Evolutionary conservation across 495 filamentous ascomycete genomes (phyloP).

Genomic region (Penicillium paradoxum): DNA sequence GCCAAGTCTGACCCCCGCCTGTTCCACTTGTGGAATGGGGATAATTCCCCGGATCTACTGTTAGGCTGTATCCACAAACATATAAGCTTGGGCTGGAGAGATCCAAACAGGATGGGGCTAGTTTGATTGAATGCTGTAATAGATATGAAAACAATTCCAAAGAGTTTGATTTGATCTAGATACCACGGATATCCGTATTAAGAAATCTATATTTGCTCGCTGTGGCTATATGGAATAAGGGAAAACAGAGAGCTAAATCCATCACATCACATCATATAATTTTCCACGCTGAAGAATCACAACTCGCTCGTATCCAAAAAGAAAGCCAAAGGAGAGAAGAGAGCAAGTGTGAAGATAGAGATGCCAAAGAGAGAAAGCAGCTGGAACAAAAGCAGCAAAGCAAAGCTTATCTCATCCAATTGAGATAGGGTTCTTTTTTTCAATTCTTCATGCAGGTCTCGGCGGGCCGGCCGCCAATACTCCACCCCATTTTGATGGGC

Average conservation of each 20-base stretch:
- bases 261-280: constrained; percentile 5
- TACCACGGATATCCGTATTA: neutral
- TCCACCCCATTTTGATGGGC: constrained; percentile 14
- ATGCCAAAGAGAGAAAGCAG: neutral
- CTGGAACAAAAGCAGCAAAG: neutral
- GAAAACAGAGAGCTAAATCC: constrained; percentile 3
- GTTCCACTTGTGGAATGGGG: too few species aligned
- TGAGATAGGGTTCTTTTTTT: neutral
- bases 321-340: neutral
- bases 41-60: neutral
- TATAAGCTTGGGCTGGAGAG: neutral
- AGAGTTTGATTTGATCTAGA: neutral
- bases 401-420: neutral
- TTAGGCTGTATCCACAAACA: neutral
- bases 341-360: neutral
- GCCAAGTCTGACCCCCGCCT: too few species aligned
- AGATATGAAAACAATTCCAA: neutral
- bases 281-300: constrained; percentile 3
- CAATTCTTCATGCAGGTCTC: constrained; percentile 3
- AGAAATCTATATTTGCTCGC: neutral
- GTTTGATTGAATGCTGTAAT: neutral
- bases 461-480: neutral
- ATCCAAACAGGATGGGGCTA: neutral
- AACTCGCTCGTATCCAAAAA: neutral
- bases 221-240: neutral